Evolutionary conservation across 305 asterid genomes (phyloP).

Genomic region (Solanum aculeatissimum): DNA sequence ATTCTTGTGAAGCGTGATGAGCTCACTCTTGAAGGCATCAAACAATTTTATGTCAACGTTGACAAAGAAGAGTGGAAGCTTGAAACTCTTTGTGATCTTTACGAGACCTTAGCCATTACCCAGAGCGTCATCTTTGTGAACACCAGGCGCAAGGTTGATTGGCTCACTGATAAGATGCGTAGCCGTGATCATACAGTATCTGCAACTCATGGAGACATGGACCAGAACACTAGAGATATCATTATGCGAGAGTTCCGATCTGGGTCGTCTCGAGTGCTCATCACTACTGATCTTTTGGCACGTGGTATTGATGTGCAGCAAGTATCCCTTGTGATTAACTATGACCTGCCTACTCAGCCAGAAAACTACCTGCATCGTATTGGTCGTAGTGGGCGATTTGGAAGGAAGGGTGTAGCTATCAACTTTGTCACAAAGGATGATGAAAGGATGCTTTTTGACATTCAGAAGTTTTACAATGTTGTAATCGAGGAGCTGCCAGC

Average conservation of each 20-base stretch:
- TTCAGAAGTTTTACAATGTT: slow-evolving; percentile 71
- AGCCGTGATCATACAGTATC: slow-evolving; percentile 76
- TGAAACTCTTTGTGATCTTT: slow-evolving; percentile 80
- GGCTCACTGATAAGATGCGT: slow-evolving; percentile 80
- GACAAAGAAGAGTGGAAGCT: slow-evolving; percentile 81
- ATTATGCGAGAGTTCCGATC: slow-evolving; percentile 90
- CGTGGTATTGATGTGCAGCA: slow-evolving; percentile 95
- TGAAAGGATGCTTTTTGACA: slow-evolving; percentile 69
- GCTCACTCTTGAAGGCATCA: slow-evolving; percentile 83
- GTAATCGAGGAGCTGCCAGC: slow-evolving; percentile 86
- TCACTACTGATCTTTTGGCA: slow-evolving; percentile 84
- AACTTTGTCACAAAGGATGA: slow-evolving; percentile 76
- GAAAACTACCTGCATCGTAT: slow-evolving; percentile 91
- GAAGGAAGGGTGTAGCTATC: slow-evolving; percentile 91
- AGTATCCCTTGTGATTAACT: slow-evolving; percentile 81
- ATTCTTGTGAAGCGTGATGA: slow-evolving; percentile 79
- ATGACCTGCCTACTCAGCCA: slow-evolving; percentile 88
- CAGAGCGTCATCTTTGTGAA: slow-evolving; percentile 84
- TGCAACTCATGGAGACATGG: slow-evolving; percentile 83
- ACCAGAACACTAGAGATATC: slow-evolving; percentile 80
- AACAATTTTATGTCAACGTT: slow-evolving; percentile 60
- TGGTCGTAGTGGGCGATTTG: slow-evolving; percentile 88
- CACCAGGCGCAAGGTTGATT: slow-evolving; percentile 82
- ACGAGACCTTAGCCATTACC: slow-evolving; percentile 71
- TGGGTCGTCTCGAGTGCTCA: slow-evolving; percentile 82